Percentiles rank a stretch among this genome's conserved stretches.
These are phyloP conservation scores for Talaromyces sp. DNA, from an alignment of 2,329 filamentous ascomycete genomes.

Conservation along the genomic window DNA sequence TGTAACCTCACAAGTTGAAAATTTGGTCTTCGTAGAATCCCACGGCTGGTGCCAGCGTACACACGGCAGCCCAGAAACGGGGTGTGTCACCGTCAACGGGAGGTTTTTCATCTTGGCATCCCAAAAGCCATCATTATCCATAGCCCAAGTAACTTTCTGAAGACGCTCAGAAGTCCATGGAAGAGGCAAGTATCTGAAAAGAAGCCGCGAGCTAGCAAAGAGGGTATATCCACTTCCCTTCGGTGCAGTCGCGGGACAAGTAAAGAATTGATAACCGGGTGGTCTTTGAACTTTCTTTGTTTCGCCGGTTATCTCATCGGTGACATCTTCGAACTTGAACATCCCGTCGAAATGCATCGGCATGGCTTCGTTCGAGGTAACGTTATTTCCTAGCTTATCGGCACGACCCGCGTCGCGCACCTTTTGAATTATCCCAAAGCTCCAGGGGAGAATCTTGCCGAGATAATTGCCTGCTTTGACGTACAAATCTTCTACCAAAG, in stretches of 20 bases:
- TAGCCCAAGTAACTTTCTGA: conserved; percentile 45
- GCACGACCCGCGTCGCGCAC: conserved; percentile 54
- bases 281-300: conserved; percentile 48
- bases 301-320: conserved; percentile 40
- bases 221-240: conserved; percentile 58
- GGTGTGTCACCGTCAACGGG: conserved; percentile 51
- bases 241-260: conserved; percentile 47
- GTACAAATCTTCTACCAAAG: conserved; percentile 50
- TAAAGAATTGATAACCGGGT: conserved; percentile 59
- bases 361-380: conserved; percentile 58
- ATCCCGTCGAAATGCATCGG: conserved; percentile 62
- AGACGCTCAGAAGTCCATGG: conserved; percentile 28
- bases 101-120: conserved; percentile 48
- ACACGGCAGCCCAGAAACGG: conserved; percentile 50
- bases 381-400: conserved; percentile 54
- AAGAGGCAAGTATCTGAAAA: conserved; percentile 53
- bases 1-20: conserved; percentile 50
- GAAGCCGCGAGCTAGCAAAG: conserved; percentile 55
- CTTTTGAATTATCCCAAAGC: conserved; percentile 56
- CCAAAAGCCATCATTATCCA: conserved; percentile 54
- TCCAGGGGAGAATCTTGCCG: conserved; percentile 55
- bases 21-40: conserved; percentile 55
- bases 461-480: conserved; percentile 52
- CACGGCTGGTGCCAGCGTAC: conserved; percentile 60
- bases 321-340: conserved; percentile 55